These are phyloP conservation scores for Zoysia pacifica DNA, from an alignment of 176 grass and related monocot species.

Conservation along the genomic window DNA sequence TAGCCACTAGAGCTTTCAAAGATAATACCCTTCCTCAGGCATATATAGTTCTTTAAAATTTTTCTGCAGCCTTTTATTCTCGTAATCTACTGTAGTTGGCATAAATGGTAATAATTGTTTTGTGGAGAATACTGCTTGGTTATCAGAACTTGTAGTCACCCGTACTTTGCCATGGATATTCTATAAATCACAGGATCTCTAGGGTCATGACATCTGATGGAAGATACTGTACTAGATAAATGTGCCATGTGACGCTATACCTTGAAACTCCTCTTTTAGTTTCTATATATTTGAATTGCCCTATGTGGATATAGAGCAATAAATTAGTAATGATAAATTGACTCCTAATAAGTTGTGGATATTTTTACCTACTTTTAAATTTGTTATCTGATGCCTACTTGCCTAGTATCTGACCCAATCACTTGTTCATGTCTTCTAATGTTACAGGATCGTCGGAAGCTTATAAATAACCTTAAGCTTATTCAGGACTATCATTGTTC, in stretches of 20 bases:
- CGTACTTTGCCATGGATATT: neutral
- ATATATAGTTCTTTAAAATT: constrained; percentile 10
- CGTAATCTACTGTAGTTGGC: neutral
- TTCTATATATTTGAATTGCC: neutral
- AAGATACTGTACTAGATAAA: constrained; percentile 1
- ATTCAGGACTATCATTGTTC: constrained; percentile 98
- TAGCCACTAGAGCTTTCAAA: constrained; percentile 73
- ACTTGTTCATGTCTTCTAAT: constrained; percentile 24
- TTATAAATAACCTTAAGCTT: constrained; percentile 88
- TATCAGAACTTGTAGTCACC: constrained; percentile 8
- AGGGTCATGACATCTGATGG: neutral
- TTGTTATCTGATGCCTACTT: neutral
- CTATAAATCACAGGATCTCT: neutral
- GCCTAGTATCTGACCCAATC: neutral
- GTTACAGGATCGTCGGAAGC: constrained; percentile 78
- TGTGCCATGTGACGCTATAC: neutral
- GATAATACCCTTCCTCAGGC: constrained; percentile 83
- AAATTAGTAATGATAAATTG: constrained; percentile 9
- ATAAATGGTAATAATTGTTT: neutral
- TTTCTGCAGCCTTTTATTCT: neutral
- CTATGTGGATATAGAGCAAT: constrained; percentile 7
- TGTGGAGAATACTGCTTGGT: neutral
- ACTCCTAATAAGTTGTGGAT: neutral
- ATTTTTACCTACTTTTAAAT: neutral
- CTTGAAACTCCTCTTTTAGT: constrained; percentile 7